Base-by-base conservation (phyloP, 495 filamentous ascomycete species). In the Chlorociboria aeruginascens region DNA sequence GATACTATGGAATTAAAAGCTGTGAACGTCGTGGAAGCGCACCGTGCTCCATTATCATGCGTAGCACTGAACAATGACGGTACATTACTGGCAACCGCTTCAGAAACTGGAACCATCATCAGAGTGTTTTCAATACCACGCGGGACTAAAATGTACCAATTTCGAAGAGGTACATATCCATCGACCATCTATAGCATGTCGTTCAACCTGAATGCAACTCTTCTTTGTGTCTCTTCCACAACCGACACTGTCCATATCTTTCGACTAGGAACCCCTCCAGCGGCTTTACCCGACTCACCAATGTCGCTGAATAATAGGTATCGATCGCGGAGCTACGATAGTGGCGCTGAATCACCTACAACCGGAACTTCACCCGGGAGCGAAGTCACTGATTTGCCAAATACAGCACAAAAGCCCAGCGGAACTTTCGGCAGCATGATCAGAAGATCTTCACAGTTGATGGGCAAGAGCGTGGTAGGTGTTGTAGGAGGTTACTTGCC, bases 221-320 rank as follows among this genome's bases (percentile, higher is more conserved):
- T 98, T 2, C 80, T 98, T 32, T 95, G 88, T 57, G 89, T 97
- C 46, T 96, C 90, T 10, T 96, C 90, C 8, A 87, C 87, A 2
- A 90, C 89, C 0, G 93, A 98, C 58, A 98, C 92, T 10, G 83
- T 98, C n/a, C 92, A 98, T 59, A 81, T 98, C 42, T 98, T 97
- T 66, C 86, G 89, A 36, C 69, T 97, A 37, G 71, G 66, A 43
- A 54, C 40, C 30, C 55, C 58, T 7, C 46, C 52, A n/a, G n/a
- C 20, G 8, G 3, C 13, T 12, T 11, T 16, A n/a, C 55, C 55
- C 3, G 54, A 44, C 50, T 51, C 33, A 9, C 53, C 48, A n/a
- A 52, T 44, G 14, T 64, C 70, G 12, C 58, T 68, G 7, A 66
- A 68, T 14, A 55, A 58, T n/a, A 63, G 71, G 30, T 71, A 64